Base-by-base conservation (phyloP, 202 grass and related monocot species). In the Hordeum pubiflorum region DNA sequence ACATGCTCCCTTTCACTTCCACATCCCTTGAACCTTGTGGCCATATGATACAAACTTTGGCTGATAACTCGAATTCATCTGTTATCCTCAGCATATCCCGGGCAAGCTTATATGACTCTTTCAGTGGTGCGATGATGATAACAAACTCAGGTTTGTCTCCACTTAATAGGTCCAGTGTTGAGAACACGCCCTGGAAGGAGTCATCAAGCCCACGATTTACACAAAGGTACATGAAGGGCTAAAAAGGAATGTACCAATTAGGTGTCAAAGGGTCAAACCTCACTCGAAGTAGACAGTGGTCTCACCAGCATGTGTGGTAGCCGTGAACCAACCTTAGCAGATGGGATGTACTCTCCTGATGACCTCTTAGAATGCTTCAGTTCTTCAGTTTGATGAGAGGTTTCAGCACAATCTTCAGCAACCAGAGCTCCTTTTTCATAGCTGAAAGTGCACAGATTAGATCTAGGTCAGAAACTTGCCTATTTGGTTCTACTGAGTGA, bases 11-110 rank as follows among this genome's bases (percentile, higher is more conserved):
- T 32, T 56, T 82, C 57, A 62, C 76, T 83, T 79, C 74, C 6
- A 29, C 40, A 23, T 69, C 13, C 62, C 75, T 60, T 4, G 90
- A 86, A 78, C 85, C 84, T 85, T 84, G 77, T 22, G 95, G 86
- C 95, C 95, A 98, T 21, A 98, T 85, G 38, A 98, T 76, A 24
- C 92, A 93, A 55, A 94, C 75, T 84, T 93, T 98, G 61, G 78
- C 76, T 50, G 88, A 55, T 36, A 94, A 11, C 48, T 81, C 69
- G 22, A 91, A 61, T 86, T 91, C 86, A 61, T 85, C 76, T 36
- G 90, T 68, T 83, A 84, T 77, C 82, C 60, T 86, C 31, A 95
- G 81, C 15, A 85, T 68, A 37, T 69, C 84, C 55, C 69, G 74
- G 59, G 92, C 95, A 60, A 98, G 55, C 24, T 84, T 57, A 24